Base-by-base conservation (phyloP, 805 yeast species). In the Danielozyma ontarioensis region DNA sequence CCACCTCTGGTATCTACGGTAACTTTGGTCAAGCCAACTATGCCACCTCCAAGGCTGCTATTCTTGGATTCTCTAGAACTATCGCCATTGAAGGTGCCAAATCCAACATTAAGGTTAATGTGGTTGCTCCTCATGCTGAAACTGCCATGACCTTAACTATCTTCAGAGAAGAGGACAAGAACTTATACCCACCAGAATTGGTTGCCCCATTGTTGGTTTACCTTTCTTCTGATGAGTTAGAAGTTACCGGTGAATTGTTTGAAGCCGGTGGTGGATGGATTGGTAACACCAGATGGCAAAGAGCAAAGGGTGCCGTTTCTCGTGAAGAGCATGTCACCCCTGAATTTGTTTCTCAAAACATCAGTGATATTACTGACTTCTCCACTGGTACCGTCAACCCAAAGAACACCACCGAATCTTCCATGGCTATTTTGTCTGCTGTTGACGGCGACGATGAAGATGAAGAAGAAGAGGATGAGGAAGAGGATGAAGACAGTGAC, bases 201-300 rank as follows among this genome's bases (percentile, higher is more conserved):
- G 96, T 90, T 30, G 93, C 97, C 1, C 98, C 98, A 37, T 69
- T 89, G 42, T 76, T 87, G 45, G 86, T 87, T 13, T 70, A 82
- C 48, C 72, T 89, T 42, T 72, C 86, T n/a, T 75, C 88, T 37
- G 89, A 84, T 31, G 73, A 81, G 16, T 80, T 83, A 41, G 70
- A 72, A 28, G 75, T 76, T 21, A 76, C 80, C 29, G 97, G 97
- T 36, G 82, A 82, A 57, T 62, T 83, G 41, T 90, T 80, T 57
- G 98, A 90, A 70, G 82, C 80, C 46, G 98, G 97, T 46, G 96
- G 93, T 38, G 97, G 96, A 27, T 90, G 97, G 96, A 70, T 85
- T 48, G 97, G 95, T 51, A 77, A 78, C 60, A 89, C 96, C 26
- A 77, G 97, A 68, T 89, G 93, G 90, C 95, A 90, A 66, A 78